Evolutionary conservation across 345 rosid species (phyloP).

Genomic region (Populus davidiana): DNA sequence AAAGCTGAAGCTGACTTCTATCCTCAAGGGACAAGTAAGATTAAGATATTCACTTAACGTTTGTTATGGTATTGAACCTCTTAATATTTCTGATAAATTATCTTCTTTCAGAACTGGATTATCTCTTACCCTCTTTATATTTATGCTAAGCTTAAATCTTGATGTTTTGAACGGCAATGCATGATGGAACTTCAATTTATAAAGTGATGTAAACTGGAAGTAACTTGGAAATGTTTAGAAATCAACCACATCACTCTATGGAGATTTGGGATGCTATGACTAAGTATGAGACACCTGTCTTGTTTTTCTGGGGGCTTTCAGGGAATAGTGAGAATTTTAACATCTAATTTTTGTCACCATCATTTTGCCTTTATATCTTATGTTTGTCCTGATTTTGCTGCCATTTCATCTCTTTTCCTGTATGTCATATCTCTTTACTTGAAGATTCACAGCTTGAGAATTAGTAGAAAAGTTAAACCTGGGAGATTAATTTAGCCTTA

Average conservation of each 20-base stretch:
- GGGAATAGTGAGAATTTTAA: not conserved
- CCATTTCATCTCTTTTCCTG: not conserved
- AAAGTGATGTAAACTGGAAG: not conserved
- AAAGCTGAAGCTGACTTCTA: constrained; percentile 74
- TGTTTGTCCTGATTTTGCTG: not conserved
- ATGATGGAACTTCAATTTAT: not conserved
- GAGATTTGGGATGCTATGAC: not conserved
- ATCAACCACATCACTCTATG: not conserved
- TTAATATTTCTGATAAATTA: not conserved
- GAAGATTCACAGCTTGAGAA: not conserved
- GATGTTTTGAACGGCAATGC: not conserved
- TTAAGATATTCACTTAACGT: constrained; percentile 15
- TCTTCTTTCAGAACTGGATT: constrained; percentile 3
- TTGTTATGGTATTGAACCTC: constrained; percentile 6
- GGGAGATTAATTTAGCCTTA: not conserved
- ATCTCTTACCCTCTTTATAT: not conserved
- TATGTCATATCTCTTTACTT: not conserved
- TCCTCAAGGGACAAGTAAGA: constrained; percentile 83
- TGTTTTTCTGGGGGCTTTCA: not conserved
- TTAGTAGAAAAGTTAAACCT: not conserved
- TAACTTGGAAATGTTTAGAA: not conserved
- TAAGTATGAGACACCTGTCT: not conserved
- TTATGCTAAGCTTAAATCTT: not conserved
- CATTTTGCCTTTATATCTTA: not conserved
- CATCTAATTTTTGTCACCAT: not conserved